Evolutionary conservation across 176 grass and related monocot genomes (phyloP).

Genomic region (Musa itinerans): DNA sequence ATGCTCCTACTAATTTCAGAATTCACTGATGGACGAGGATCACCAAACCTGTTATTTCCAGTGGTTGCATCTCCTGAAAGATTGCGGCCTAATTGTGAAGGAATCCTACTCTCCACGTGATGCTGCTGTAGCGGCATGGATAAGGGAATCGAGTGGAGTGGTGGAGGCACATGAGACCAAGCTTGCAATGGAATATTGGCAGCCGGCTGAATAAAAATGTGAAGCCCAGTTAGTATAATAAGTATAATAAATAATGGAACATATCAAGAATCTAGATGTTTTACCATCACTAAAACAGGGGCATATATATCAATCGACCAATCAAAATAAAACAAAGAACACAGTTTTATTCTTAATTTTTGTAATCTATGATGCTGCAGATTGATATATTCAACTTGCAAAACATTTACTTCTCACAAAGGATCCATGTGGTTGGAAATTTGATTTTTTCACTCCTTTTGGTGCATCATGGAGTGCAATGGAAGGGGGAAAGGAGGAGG

Average conservation of each 20-base stretch:
- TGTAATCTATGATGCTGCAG: not conserved
- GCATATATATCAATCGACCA: not conserved
- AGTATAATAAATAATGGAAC: not conserved
- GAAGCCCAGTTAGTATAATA: constrained; percentile 14
- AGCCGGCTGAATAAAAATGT: constrained; percentile 49
- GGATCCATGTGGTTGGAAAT: not conserved
- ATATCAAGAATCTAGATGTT: no score
- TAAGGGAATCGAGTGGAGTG: constrained; percentile 60
- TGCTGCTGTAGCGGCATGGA: constrained; percentile 78
- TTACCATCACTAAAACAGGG: not conserved
- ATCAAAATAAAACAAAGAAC: not conserved
- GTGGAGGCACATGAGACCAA: constrained; percentile 86
- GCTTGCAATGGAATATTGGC: constrained; percentile 80
- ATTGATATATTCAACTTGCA: not conserved
- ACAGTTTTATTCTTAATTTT: not conserved
- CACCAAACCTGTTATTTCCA: constrained; percentile 44
- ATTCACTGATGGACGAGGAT: constrained; percentile 26
- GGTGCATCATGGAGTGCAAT: no score
- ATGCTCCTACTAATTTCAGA: constrained; percentile 42
- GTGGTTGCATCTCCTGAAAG: constrained; percentile 28
- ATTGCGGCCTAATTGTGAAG: constrained; percentile 48
- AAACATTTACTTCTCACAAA: not conserved
- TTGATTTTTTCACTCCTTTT: no score
- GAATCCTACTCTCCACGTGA: constrained; percentile 43
- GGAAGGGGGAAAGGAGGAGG: not conserved